phyloP scores from a whole-genome alignment of 2,329 filamentous ascomycete genomes.

The Neodidymelliopsis sp. region DNA sequence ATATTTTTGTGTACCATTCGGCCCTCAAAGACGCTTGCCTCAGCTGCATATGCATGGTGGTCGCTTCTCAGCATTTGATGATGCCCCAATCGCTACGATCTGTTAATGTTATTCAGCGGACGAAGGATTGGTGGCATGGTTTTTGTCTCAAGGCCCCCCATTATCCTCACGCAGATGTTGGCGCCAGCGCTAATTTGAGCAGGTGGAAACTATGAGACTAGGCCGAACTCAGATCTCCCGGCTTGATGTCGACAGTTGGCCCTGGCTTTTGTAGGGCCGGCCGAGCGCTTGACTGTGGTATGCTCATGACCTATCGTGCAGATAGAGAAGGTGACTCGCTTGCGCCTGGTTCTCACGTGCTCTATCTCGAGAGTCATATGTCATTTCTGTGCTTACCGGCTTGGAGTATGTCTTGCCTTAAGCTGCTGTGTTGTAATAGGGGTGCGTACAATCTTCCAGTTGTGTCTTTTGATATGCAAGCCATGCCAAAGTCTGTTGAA shows the following conservation, averaged over 20 bases:
- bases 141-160: constrained; percentile 17
- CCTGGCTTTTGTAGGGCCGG: constrained; percentile 2
- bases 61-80: neutral
- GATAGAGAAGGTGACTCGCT: constrained; percentile 3
- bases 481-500: neutral
- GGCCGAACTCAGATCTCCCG: constrained; percentile 19
- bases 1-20: neutral
- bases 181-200: constrained; percentile 16
- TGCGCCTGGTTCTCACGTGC: no score
- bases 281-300: constrained; percentile 2
- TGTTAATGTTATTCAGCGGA: neutral
- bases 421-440: neutral
- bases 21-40: neutral
- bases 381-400: no score
- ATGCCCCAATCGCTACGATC: neutral
- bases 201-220: constrained; percentile 13
- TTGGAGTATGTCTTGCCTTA: no score
- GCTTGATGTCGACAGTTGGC: neutral
- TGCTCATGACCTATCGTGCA: constrained; percentile 5
- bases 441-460: no score
- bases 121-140: neutral
- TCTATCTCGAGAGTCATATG: constrained; percentile 1
- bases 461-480: neutral
- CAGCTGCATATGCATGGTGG: neutral
- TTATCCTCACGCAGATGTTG: constrained; percentile 12